Percentiles rank a stretch among this genome's conserved stretches.
Conservation (phyloP, 2,329 filamentous ascomycete genomes). For the Phialophora chinensis region DNA sequence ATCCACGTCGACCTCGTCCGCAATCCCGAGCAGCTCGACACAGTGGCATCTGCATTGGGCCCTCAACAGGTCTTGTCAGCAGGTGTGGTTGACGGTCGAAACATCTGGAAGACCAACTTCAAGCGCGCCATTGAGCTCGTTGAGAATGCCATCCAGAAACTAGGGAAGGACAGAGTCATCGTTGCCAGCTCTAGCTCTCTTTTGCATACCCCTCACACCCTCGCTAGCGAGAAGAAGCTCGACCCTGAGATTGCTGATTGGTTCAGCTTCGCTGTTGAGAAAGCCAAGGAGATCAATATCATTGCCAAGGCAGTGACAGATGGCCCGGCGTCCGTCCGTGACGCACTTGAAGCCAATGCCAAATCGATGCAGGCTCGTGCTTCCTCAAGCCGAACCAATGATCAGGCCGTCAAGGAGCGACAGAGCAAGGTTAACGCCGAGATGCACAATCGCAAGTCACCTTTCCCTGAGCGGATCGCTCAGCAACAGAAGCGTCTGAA, state of each 20-base stretch:
- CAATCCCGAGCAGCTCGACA: conserved; percentile 95
- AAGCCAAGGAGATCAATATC: conserved; percentile 85
- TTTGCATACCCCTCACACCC: conserved; percentile 97
- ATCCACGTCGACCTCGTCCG: conserved; percentile 96
- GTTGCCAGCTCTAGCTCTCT: conserved; percentile 97
- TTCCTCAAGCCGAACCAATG: conserved; percentile 92
- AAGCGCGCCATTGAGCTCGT: conserved; percentile 90
- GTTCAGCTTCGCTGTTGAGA: conserved; percentile 98
- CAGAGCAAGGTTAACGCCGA: conserved; percentile 83
- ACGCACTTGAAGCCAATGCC: conserved; percentile 94
- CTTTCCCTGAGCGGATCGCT: conserved; percentile 82
- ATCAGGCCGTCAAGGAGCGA: conserved; percentile 95
- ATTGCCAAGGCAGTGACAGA: conserved; percentile 98
- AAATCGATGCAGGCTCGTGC: conserved; percentile 91
- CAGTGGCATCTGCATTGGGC: conserved; percentile 81
- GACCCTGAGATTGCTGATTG: conserved; percentile 91
- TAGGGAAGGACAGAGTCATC: conserved; percentile 96
- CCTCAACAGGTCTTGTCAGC: conserved; percentile 88
- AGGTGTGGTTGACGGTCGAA: conserved; percentile 97
- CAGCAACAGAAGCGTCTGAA: conserved; percentile 91
- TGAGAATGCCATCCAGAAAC: conserved; percentile 89
- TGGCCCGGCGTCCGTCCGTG: conserved; percentile 82
- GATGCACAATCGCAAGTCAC: conserved; percentile 91
- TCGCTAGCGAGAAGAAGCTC: conserved; percentile 98
- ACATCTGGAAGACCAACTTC: conserved; percentile 99